A percentile compares a stretch with the other conserved stretches of the same genome.
phyloP scores from a whole-genome alignment of 257 asterid species.

The Linderniella brevidens region DNA sequence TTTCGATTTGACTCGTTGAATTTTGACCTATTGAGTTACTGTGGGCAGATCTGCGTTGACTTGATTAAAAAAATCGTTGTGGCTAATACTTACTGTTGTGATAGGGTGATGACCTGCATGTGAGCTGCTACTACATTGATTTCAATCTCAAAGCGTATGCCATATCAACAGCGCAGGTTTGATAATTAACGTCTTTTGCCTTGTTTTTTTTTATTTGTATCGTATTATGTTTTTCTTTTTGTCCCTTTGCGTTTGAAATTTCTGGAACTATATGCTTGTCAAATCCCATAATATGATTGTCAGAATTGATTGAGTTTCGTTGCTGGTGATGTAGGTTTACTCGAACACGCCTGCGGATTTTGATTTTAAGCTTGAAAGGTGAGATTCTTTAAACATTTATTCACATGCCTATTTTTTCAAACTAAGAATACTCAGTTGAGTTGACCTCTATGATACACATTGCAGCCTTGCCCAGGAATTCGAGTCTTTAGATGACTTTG shows the following conservation, averaged over 20 bases:
- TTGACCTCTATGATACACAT: not conserved
- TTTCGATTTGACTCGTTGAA: too few species aligned
- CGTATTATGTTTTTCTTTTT: not conserved
- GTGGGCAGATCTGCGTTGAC: too few species aligned
- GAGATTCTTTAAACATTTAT: not conserved
- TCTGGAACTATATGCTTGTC: too few species aligned
- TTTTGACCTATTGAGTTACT: too few species aligned
- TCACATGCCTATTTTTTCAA: too few species aligned
- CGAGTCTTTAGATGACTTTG: constrained; percentile 42
- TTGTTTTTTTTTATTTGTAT: not conserved
- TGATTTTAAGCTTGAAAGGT: constrained; percentile 87
- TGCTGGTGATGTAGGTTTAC: constrained; percentile 25
- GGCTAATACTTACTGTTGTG: constrained; percentile 3
- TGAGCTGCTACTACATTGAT: constrained; percentile 73
- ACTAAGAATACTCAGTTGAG: too few species aligned
- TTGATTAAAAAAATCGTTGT: not conserved
- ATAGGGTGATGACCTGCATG: constrained; percentile 67
- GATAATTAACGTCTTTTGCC: constrained; percentile 4
- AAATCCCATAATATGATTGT: too few species aligned
- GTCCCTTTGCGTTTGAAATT: too few species aligned
- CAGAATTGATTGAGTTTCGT: too few species aligned
- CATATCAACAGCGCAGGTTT: constrained; percentile 75
- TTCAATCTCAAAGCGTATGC: constrained; percentile 53
- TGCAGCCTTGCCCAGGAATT: constrained; percentile 86
- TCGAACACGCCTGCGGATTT: constrained; percentile 82